Evolutionary conservation across 2,329 filamentous ascomycete genomes (phyloP).

Genomic region (Colletotrichum tanaceti): DNA sequence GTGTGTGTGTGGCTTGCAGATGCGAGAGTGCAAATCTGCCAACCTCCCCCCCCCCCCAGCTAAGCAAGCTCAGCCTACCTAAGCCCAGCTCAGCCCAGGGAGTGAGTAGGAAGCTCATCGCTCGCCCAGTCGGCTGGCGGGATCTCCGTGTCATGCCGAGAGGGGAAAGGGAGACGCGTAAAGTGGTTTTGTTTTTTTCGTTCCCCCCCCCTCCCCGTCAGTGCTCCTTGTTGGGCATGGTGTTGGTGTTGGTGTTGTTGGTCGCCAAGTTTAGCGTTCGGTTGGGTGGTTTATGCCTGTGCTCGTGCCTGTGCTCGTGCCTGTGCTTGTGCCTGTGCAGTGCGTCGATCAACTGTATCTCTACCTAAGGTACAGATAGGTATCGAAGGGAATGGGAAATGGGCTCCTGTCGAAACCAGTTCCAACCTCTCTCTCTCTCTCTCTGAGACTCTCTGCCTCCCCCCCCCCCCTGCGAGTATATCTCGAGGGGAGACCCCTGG

Average conservation of each 20-base stretch:
- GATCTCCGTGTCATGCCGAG: constrained; percentile 33
- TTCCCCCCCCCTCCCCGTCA: too few relatives aligned
- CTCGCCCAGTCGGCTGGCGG: constrained; percentile 30
- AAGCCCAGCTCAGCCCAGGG: too few relatives aligned
- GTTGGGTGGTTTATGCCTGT: constrained; percentile 9
- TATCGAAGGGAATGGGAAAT: constrained; percentile 25
- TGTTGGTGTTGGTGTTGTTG: background rate
- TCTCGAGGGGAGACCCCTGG: constrained; percentile 40
- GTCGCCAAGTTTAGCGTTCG: constrained; percentile 14
- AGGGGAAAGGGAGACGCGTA: constrained; percentile 27
- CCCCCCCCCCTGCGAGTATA: background rate
- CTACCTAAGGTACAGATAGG: too few relatives aligned
- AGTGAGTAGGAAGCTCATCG: background rate
- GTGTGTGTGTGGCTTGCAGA: constrained; percentile 35
- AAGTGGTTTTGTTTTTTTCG: constrained; percentile 37
- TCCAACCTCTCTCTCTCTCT: constrained; percentile 33
- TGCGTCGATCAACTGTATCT: too few relatives aligned
- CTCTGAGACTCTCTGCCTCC: too few relatives aligned
- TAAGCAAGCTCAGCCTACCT: too few relatives aligned
- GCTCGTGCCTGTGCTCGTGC: too few relatives aligned
- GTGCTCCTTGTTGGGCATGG: background rate
- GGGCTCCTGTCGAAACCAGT: constrained; percentile 13
- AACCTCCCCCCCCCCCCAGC: background rate
- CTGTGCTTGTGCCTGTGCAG: constrained; percentile 22
- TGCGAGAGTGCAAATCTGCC: constrained; percentile 38